Conservation (phyloP, 2,329 filamentous ascomycete species). For the Daldinia sp. region DNA sequence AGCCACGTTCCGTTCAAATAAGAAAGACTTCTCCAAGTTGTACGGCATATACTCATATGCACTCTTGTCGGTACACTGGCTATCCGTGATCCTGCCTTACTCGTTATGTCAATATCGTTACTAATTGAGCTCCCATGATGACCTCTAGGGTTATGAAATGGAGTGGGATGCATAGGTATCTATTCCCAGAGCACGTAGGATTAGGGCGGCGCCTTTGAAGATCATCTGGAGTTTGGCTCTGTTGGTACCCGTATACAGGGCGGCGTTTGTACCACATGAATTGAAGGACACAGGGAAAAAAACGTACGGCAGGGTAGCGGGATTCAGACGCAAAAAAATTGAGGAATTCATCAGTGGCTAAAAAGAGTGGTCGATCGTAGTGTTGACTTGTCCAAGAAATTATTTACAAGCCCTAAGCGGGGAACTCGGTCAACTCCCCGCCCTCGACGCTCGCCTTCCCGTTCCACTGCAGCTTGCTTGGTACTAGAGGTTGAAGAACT, state of each 20-base stretch:
- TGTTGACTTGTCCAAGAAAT: too few relatives aligned
- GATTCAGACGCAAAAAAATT: neutral
- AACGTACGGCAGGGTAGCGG: neutral
- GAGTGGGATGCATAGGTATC: neutral
- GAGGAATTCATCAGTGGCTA: neutral
- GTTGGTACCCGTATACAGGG: neutral
- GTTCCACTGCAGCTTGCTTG: slow-evolving; percentile 51
- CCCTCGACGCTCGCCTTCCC: slow-evolving; percentile 45
- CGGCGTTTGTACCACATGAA: neutral
- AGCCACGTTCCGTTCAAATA: slow-evolving; percentile 19
- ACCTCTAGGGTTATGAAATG: neutral
- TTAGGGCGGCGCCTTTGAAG: neutral
- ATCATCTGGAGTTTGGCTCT: neutral
- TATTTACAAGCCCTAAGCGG: slow-evolving; percentile 8
- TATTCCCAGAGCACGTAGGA: neutral
- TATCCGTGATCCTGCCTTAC: slow-evolving; percentile 6
- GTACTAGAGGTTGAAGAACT: slow-evolving; percentile 55
- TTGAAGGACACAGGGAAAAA: too few relatives aligned
- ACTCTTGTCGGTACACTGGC: slow-evolving; percentile 13
- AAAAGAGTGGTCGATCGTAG: neutral
- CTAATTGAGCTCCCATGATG: neutral
- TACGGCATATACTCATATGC: neutral
- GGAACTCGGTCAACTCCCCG: slow-evolving; percentile 33
- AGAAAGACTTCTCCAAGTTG: neutral
- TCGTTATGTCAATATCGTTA: neutral